A percentile compares a stretch with the other conserved stretches of the same genome.
Conservation (phyloP, 768 basidiomycete genomes). For the Trametopsis cervina region DNA sequence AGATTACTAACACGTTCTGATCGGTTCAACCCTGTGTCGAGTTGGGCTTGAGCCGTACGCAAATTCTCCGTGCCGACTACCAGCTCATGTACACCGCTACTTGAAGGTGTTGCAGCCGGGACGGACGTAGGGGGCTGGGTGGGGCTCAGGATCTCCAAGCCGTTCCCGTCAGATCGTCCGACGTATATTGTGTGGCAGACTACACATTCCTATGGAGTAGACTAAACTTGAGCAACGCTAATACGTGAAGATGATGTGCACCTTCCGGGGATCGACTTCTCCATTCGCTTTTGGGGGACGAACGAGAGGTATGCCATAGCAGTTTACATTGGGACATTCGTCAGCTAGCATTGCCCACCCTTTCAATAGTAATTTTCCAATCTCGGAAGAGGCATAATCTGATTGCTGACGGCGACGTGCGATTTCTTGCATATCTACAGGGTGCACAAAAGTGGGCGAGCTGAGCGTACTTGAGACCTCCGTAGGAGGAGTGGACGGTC, state of each 20-base stretch:
- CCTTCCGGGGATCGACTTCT: conserved; percentile 62
- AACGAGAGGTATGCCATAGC: conserved; percentile 81
- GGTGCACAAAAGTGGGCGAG: conserved; percentile 57
- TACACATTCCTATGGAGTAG: conserved; percentile 73
- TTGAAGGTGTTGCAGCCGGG: no score
- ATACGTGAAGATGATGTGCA: conserved; percentile 21
- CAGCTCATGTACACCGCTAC: no score
- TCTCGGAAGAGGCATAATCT: conserved; percentile 71
- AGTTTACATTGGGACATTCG: conserved; percentile 63
- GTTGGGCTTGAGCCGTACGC: no score
- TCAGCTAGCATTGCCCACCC: conserved; percentile 91
- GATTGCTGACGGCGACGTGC: conserved; percentile 72
- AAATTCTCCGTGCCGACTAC: no score
- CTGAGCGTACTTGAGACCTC: conserved; percentile 57
- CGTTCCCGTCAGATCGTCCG: conserved; percentile 44
- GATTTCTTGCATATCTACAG: conserved; percentile 60
- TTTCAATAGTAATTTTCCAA: conserved; percentile 68
- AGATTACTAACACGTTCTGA: no score
- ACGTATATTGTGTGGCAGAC: conserved; percentile 61
- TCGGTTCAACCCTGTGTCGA: no score
- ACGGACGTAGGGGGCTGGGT: no score
- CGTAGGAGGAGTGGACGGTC: conserved; percentile 72
- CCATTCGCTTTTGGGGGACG: conserved; percentile 60
- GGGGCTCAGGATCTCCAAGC: conserved; percentile 31
- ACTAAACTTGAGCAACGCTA: no score